Percentiles rank a stretch among this genome's conserved stretches.
Conservation (phyloP, 2,329 filamentous ascomycete species). For the Leptographium radiaticola region DNA sequence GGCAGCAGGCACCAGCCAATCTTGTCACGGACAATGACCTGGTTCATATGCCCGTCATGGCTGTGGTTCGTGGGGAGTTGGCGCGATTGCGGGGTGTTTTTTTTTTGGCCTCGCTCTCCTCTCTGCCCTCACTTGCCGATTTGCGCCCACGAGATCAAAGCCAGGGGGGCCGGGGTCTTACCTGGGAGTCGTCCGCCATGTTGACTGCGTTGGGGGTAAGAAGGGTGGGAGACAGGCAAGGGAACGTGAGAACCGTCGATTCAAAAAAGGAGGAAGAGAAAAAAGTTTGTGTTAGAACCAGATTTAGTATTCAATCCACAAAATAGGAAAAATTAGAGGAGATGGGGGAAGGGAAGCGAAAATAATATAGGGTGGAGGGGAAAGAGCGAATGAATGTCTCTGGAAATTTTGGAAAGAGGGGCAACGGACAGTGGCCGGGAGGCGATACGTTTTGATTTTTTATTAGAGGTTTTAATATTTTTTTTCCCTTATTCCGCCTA, state of each 20-base stretch:
- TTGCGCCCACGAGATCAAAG: slow-evolving; percentile 6
- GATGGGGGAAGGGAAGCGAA: slow-evolving; percentile 5
- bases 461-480: slow-evolving; percentile 1
- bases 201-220: slow-evolving; percentile 29
- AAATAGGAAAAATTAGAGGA: slow-evolving; percentile 9
- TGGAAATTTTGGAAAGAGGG: slow-evolving; percentile 8
- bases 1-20: not conserved
- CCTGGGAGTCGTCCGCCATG: slow-evolving; percentile 43
- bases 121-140: slow-evolving; percentile 11
- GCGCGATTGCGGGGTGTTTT: slow-evolving; percentile 34
- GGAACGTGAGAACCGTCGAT: slow-evolving; percentile 9
- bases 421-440: not conserved
- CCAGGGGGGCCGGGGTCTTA: slow-evolving; percentile 22
- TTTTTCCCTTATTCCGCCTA: not conserved
- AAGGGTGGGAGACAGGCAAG: slow-evolving; percentile 10
- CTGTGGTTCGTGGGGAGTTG: slow-evolving; percentile 1
- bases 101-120: slow-evolving; percentile 19
- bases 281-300: slow-evolving; percentile 9
- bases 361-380: slow-evolving; percentile 12
- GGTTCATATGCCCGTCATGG: not conserved
- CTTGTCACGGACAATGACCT: not conserved
- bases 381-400: slow-evolving; percentile 9
- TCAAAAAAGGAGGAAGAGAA: slow-evolving; percentile 15
- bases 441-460: slow-evolving; percentile 3
- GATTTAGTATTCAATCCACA: slow-evolving; percentile 5